phyloP scores from a whole-genome alignment of 2,329 filamentous ascomycete genomes.

The Cryphonectria nitschkei region DNA sequence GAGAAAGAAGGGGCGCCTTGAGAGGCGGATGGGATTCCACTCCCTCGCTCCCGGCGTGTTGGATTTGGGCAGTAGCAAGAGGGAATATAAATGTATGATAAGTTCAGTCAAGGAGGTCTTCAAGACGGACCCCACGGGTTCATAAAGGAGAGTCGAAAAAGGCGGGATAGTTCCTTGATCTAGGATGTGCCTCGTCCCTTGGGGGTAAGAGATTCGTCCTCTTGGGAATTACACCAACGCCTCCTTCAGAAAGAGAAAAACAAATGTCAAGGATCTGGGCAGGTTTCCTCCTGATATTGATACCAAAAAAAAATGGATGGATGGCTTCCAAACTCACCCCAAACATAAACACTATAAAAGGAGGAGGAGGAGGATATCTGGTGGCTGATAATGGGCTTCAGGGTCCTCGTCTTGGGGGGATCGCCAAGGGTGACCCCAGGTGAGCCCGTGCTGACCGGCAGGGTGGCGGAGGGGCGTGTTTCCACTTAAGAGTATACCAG shows the following conservation, averaged over 20 bases:
- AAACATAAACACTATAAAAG: not conserved
- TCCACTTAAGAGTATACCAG: not conserved
- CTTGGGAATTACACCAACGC: not conserved
- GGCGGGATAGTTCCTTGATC: no score
- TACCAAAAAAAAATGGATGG: not conserved
- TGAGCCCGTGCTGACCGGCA: slow-evolving; percentile 8
- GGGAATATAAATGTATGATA: no score
- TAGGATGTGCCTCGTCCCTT: no score
- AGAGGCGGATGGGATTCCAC: not conserved
- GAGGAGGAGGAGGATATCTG: not conserved
- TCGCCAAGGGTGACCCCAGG: not conserved
- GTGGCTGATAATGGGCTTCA: slow-evolving; percentile 6
- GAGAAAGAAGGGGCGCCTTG: no score
- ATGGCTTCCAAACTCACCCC: not conserved
- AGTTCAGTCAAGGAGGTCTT: no score
- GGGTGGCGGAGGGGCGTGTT: slow-evolving; percentile 10
- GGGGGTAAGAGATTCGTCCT: not conserved
- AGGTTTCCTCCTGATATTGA: not conserved
- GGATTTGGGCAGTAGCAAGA: no score
- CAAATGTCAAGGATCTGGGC: no score
- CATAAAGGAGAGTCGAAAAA: no score
- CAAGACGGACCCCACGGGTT: no score
- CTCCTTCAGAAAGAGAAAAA: not conserved
- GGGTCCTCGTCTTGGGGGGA: not conserved
- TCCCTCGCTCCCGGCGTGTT: not conserved